Percentiles rank a stretch among this genome's conserved stretches.
These are phyloP conservation scores for Acrocalymma vagum DNA, from an alignment of 2,329 filamentous ascomycete genomes.

Conservation along the genomic window DNA sequence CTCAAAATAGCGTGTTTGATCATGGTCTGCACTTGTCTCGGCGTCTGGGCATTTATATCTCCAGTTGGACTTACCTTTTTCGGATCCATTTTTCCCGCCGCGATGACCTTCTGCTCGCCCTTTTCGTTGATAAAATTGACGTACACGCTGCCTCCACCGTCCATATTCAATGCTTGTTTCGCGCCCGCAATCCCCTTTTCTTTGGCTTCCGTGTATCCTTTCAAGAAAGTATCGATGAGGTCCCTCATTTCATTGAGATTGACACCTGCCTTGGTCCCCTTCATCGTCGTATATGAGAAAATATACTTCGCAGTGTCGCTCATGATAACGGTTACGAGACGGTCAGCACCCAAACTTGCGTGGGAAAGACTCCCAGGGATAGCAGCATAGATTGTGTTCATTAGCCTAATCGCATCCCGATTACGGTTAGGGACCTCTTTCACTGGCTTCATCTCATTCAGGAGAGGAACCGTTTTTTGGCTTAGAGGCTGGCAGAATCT, in stretches of 20 bases:
- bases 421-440: too few species aligned
- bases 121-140: neutral
- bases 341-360: neutral
- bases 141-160: conserved; percentile 3
- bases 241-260: neutral
- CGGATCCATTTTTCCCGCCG: neutral
- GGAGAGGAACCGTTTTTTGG: too few species aligned
- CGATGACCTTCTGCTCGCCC: conserved; percentile 1
- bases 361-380: conserved; percentile 2
- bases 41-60: neutral
- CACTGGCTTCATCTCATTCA: too few species aligned
- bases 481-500: too few species aligned
- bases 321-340: conserved; percentile 3
- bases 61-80: too few species aligned
- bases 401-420: too few species aligned
- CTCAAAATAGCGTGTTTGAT: too few species aligned
- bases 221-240: conserved; percentile 1
- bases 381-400: neutral
- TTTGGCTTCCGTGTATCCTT: neutral
- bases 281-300: neutral
- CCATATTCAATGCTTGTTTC: conserved; percentile 3
- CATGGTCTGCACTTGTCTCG: conserved; percentile 4
- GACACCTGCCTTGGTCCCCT: neutral
- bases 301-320: neutral
- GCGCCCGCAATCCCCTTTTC: neutral